Evolutionary conservation across 2,329 filamentous ascomycete species (phyloP), one percentile per base, ranked within the genome.

Genomic region (Penicillium sp.): DNA sequence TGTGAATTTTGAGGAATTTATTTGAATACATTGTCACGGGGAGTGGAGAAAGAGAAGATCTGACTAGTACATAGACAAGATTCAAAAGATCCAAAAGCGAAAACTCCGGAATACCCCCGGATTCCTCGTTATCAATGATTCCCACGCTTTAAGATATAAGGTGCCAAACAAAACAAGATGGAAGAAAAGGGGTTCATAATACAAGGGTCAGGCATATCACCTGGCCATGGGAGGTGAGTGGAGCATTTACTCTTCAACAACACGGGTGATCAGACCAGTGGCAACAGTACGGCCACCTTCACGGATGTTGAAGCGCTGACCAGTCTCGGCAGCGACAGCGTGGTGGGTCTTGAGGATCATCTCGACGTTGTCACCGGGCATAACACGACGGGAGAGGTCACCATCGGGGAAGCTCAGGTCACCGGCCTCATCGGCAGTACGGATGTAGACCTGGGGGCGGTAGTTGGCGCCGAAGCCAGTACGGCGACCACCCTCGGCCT

Each of bases 341-440:
- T 89, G 82, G 78, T 91, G 86, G 71, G 96, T 87, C 68, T 88
- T 86, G 75, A 92, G 89, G 62, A 94, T 81, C 92, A 99, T 97
- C 83, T 99, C 94, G 65, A 96, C 86, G 79, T 99, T 99, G 85
- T 99, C 94, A 76, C 94, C 94, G 49, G 94, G 94, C 92, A 96
- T 95, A 77, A 97, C 88, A 81, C 92, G 89, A 83, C 91, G 92
- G 76, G 79, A 80, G 61, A 82, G 77, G 67, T 93, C 88, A 75
- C 88, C 87, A 59, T 94, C 92, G 51, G 92, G 91, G 88, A 93
- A 97, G 73, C 82, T 86, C 68, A 99, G 85, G 54, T 88, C 82
- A 70, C 90, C 88, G 53, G 86, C 80, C 75, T 88, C 86, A 68
- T 88, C 90, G 63, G 93, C 91, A 64, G 94, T 97, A 71, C 94